These are phyloP conservation scores for Linnemannia exigua DNA, from an alignment of 192 early-diverging fungal genomes.

Conservation along the genomic window DNA sequence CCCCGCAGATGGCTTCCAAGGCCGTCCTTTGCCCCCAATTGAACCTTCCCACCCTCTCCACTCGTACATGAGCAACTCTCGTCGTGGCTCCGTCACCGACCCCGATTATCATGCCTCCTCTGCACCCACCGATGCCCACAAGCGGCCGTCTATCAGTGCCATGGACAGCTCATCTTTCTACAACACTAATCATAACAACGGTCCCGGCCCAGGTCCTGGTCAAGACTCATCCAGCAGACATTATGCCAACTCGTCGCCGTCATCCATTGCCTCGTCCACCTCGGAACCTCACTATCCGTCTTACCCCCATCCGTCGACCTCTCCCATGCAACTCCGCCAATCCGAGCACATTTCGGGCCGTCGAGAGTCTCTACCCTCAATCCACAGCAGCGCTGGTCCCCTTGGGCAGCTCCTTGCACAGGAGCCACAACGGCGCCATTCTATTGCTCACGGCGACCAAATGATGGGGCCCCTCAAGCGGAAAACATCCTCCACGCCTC, in stretches of 20 bases:
- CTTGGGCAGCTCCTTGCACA: conserved; percentile 52
- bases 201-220: background rate
- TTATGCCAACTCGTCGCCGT: conserved; percentile 22
- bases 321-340: conserved; percentile 55
- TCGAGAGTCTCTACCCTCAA: conserved; percentile 51
- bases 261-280: conserved; percentile 14
- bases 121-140: conserved; percentile 17
- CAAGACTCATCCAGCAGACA: conserved; percentile 7
- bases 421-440: conserved; percentile 53
- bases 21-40: conserved; percentile 40
- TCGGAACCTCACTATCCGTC: conserved; percentile 29
- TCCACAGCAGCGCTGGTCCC: conserved; percentile 52
- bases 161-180: conserved; percentile 14
- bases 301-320: conserved; percentile 46
- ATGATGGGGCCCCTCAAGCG: conserved; percentile 39
- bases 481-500: conserved; percentile 50
- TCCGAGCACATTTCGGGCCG: conserved; percentile 46
- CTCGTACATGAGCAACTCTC: conserved; percentile 44
- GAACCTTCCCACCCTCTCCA: conserved; percentile 48
- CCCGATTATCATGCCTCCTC: conserved; percentile 21
- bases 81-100: conserved; percentile 42
- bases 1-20: conserved; percentile 43
- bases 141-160: conserved; percentile 12
- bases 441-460: conserved; percentile 47
- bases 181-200: background rate